These are phyloP conservation scores for Ophiostoma populinum DNA, from an alignment of 2,329 filamentous ascomycete species.

Conservation along the genomic window DNA sequence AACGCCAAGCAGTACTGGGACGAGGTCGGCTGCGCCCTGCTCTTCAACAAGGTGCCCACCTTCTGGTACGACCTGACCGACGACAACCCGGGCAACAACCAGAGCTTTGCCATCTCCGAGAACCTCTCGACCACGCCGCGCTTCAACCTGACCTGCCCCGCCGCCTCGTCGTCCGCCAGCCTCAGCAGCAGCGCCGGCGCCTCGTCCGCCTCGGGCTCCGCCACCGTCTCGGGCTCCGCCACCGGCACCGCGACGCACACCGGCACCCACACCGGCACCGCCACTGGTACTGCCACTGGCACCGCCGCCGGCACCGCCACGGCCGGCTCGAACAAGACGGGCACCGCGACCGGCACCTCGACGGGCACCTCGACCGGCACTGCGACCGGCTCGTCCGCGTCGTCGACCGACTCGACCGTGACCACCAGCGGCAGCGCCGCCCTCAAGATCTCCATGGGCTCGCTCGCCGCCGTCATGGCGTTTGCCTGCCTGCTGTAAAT, in stretches of 20 bases:
- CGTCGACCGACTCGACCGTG: too few relatives aligned
- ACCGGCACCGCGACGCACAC: constrained; percentile 13
- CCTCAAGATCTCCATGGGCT: too few relatives aligned
- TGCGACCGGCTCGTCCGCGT: too few relatives aligned
- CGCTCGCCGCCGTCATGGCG: too few relatives aligned
- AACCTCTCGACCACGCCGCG: constrained; percentile 37
- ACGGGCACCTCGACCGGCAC: constrained; percentile 16
- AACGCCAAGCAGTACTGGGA: constrained; percentile 75
- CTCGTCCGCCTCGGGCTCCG: constrained; percentile 6
- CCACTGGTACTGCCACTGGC: neutral
- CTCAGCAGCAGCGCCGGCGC: neutral
- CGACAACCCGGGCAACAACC: constrained; percentile 38
- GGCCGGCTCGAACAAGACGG: constrained; percentile 9
- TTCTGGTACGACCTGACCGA: constrained; percentile 72
- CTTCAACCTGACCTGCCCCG: constrained; percentile 17
- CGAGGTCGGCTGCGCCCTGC: constrained; percentile 56
- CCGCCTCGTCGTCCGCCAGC: constrained; percentile 9
- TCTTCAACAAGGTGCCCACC: constrained; percentile 44
- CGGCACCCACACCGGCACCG: too few relatives aligned
- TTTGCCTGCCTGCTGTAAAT: too few relatives aligned
- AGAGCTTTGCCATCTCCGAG: constrained; percentile 55
- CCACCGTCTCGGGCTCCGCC: constrained; percentile 13
- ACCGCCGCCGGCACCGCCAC: constrained; percentile 14
- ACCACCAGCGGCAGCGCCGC: too few relatives aligned
- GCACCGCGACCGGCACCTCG: constrained; percentile 11